Base-by-base conservation (phyloP, 495 filamentous ascomycete genomes). In the Aspergillus wentii region DNA sequence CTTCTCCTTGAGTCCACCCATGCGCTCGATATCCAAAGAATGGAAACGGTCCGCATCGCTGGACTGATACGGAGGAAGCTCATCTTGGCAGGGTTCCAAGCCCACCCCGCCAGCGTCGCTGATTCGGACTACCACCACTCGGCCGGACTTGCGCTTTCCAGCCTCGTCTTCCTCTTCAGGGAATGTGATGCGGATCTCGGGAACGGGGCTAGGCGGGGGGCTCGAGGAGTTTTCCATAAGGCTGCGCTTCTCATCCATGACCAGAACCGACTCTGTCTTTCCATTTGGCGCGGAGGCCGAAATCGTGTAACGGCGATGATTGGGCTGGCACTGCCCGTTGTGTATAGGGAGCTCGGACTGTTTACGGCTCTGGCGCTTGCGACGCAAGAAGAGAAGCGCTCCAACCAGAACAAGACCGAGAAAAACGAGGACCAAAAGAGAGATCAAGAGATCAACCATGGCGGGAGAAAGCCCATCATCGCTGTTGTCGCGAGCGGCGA, bases 181-280 rank as follows among this genome's bases (percentile, higher is more conserved):
- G 68, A 98, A 96, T 0, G 92, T 98, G 55, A 98, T 95, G 59
- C 90, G 87, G 54, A 98, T 98, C 64, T 96, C 88, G 8, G 92
- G 92, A 9, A 97, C 78, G n/a, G 87, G 86, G 40, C 86, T 89
- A 30, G 81, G 61, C 18, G 89, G 87, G 11, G 87, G 86, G 28
- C 76, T 80, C 30, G 74, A 72, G 16, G 86, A 84, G 58, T 82
- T 82, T 29, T 79, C 73, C 43, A 92, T 78, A 48, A 94, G 76
- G 36, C 77, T 73, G 43, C 72, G 68, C 59, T 86, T 77, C 59
- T 88, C 84, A 48, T 83, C 80, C 54, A 83, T 83, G 41, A 91
- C 76, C 34, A 83, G 68, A 40, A 86, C 71, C 43, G 82, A 86
- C 21, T 83, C 80, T 21, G 70, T 64, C 35, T 75, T 75, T 30